Evolutionary conservation across 164 flowering plant species (phyloP).

Genomic region (Umbilicus rupestris): DNA sequence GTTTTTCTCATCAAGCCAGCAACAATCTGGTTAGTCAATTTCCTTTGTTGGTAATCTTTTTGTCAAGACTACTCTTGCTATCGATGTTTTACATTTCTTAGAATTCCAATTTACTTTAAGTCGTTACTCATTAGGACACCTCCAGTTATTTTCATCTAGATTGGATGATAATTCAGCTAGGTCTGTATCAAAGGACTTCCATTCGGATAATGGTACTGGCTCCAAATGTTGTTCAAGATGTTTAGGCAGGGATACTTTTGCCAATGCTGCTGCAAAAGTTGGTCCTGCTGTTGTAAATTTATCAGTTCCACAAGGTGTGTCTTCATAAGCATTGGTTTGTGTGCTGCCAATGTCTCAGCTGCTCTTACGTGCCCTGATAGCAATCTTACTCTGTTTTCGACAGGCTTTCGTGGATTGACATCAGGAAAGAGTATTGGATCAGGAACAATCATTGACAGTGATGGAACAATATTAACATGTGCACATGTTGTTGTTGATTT

Average conservation of each 20-base stretch:
- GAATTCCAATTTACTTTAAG: neutral
- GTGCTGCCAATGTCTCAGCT: neutral
- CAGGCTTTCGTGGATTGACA: constrained; percentile 46
- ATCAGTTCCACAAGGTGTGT: constrained; percentile 56
- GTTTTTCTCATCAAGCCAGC: constrained; percentile 9
- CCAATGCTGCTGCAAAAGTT: constrained; percentile 71
- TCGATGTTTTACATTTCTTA: neutral
- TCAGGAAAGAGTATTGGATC: constrained; percentile 64
- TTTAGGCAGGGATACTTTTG: constrained; percentile 64
- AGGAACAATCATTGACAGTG: constrained; percentile 72
- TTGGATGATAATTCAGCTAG: constrained; percentile 20
- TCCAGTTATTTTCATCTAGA: constrained; percentile 32
- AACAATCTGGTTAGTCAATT: constrained; percentile 18
- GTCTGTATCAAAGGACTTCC: constrained; percentile 21
- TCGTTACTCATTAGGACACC: constrained; percentile 27
- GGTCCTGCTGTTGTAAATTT: constrained; percentile 91
- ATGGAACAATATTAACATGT: constrained; percentile 92
- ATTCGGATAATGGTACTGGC: constrained; percentile 23
- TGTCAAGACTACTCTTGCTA: neutral
- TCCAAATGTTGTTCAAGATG: constrained; percentile 37
- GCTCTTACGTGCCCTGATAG: neutral
- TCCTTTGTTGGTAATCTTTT: neutral
- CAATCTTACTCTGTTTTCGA: constrained; percentile 5
- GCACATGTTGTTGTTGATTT: constrained; percentile 79
- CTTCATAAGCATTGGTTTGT: neutral